Base-by-base conservation (phyloP, 2,329 filamentous ascomycete species). In the Coniochaeta sp. region DNA sequence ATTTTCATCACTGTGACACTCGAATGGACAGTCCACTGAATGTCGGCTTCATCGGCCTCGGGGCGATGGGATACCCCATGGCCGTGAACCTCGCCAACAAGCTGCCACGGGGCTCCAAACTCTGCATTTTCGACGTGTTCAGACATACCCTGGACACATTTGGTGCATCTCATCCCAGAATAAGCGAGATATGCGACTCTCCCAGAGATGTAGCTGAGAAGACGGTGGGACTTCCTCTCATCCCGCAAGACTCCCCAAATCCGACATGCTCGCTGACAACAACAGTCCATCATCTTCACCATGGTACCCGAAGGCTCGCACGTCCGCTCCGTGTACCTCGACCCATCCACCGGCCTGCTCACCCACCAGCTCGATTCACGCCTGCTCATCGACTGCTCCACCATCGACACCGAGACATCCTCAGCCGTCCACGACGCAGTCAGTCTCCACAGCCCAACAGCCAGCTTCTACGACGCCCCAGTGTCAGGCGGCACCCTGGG, bases 381-480 rank as follows among this genome's bases (percentile, higher is more conserved):
- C 9, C 74, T 89, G 30, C 88, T 89, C 69, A 86, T 90, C 63
- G 87, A 90, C 69, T 86, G 83, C 65, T 89, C 87, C 12, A 90
- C 87, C 1, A 89, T 90, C 66, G 87, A 90, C 69, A 84, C 85
- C 0, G 79, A 79, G 61, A 86, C 85, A 0, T 88, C 85, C 6
- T 58, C 61, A 19, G 40, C 60, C n/a, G 64, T 68, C 5, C 58
- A 59, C 4, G 61, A 60, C 9, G 34, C 59, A 22, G 58, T 64
- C 2, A 47, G 28, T 6, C 30, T 56, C 40, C 34, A 57, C 16
- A 59, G 59, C 26, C 64, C 64, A 6, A 58, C 54, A 26, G 59
- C 65, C 6, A 55, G 50, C 3, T 73, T 72, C 60, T 68, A 69
- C 52, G 70, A 73, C 57, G 69, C 70, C n/a, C 71, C 71, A 1